Base-by-base conservation (phyloP, 2,329 filamentous ascomycete genomes). In the Penicillium olsonii region DNA sequence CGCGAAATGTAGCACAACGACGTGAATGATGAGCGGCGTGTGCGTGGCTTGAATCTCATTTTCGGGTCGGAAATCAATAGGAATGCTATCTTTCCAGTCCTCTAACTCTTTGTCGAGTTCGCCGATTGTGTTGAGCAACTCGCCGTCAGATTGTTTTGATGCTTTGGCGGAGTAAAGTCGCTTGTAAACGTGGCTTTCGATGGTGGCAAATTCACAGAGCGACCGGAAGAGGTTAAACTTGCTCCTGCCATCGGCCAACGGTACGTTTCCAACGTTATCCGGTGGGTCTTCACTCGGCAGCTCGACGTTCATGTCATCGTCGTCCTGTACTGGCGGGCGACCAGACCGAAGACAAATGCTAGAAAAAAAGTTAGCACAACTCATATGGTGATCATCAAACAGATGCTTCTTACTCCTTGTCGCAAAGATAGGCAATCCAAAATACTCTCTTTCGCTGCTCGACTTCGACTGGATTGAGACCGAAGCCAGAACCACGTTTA, bases 211-310 rank as follows among this genome's bases (percentile, higher is more conserved):
- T 61, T 91, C 88, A 67, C 90, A 95, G 84, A 96, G 92, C 33
- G 92, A 81, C 26, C 92, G 82, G 77, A 99, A 99, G 11, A 99
- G 77, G 65, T 99, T 99, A 79, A 96, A 87, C 67, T 95, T 96
- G 48, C 88, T 86, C 68, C 90, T 92, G 18, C 91, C 90, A 60
- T 95, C 89, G 4, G 88, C 85, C 33, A 97, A 76, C 4, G 92
- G 90, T 35, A 99, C 95, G 65, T 96, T 96, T 52, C 94, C 94
- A 54, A 96, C 90, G 55, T 95, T 94, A 67, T 99, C 94, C 3
- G 82, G 82, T 0, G 94, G 94, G 52, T 96, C 87, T 52, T 92
- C 90, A 57, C 91, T 92, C 0, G 94, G 94, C 37, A 99, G 79
- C 38, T 97, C 92, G 12, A 97, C 92, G 62, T 96, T 97, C 89